Base-by-base conservation (phyloP, 208 protist species). In the Leptomonas pyrrhocoris region DNA sequence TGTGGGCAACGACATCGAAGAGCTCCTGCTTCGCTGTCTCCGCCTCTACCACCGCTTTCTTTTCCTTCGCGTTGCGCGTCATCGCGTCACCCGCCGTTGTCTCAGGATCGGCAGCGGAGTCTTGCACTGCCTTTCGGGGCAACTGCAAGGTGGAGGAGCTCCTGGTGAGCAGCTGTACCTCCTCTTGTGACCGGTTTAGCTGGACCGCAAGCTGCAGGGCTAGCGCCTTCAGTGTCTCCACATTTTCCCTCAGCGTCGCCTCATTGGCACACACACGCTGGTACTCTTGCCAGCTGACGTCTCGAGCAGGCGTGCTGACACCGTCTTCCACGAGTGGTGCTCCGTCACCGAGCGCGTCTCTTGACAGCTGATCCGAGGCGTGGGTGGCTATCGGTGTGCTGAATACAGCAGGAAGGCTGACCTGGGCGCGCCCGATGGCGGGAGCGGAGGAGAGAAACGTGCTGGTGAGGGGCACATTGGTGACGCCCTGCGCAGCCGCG, bases 141-240 rank as follows among this genome's bases (percentile, higher is more conserved):
- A 19, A 48, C 18, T 7, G 7, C 7, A 28, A 56, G 28, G 36
- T 56, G 48, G 36, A 43, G 18, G 8, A 42, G 25, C 51, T 62
- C 31, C 8, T 30, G 8, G 58, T 16, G 25, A 74, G 38, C 30
- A 82, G 43, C 27, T 46, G 13, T 4, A 75, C 8, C 25, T 23
- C 38, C 27, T 68, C 69, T 25, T 86, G 43, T 15, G 65, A 67
- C 31, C 76, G 25, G 38, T 81, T 58, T 12, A 83, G 67, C 54
- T 80, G 49, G 0, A 42, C 55, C 5, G 75, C 64, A n/a, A 85
- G 61, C 21, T 78, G 65, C 19, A 73, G 21, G 0, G 45, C 46
- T 2, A 80, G 54, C 43, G 72, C 58, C 40, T 83, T 82, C 28
- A 86, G 63, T 25, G 65, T 73, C n/a, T 81, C 67, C 38, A 84